Percentiles rank a stretch among this genome's conserved stretches.
Conservation (phyloP, 2,329 filamentous ascomycete species). For the Plectosphaerella cucumerina region DNA sequence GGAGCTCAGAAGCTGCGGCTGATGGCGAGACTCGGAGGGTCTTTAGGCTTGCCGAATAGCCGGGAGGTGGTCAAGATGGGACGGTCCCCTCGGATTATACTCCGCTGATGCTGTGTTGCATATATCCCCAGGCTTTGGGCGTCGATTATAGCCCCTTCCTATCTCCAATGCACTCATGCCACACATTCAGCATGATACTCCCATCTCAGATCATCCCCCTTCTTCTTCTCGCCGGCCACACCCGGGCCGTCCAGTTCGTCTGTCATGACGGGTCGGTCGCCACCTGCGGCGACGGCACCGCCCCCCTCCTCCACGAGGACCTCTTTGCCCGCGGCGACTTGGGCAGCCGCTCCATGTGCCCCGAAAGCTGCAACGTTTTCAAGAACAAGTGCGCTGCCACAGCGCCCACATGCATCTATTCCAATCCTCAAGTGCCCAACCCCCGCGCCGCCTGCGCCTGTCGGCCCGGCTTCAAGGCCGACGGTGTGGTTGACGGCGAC, state of each 20-base stretch:
- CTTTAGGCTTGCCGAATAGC: no score
- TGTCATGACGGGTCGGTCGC: not conserved
- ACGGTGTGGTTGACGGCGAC: conserved; percentile 1
- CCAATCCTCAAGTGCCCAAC: conserved; percentile 15
- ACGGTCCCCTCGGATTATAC: no score
- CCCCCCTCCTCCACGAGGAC: not conserved
- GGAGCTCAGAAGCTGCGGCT: no score
- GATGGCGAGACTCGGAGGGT: no score
- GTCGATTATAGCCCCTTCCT: no score
- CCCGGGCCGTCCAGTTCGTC: not conserved
- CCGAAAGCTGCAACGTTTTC: conserved; percentile 4
- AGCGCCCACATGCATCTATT: conserved; percentile 3
- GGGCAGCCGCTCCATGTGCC: not conserved
- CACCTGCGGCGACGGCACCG: not conserved
- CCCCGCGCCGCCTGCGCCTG: conserved; percentile 18
- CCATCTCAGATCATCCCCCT: not conserved
- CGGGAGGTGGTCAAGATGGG: no score
- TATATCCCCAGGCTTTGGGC: no score
- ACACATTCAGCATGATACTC: no score
- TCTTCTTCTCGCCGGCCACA: not conserved
- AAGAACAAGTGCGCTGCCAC: conserved; percentile 4
- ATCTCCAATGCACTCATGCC: no score
- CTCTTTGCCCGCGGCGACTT: not conserved
- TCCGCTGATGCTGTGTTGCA: no score
- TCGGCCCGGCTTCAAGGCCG: conserved; percentile 6